phyloP scores from a whole-genome alignment of 2,329 filamentous ascomycete species.

The Paecilomyces variotii region DNA sequence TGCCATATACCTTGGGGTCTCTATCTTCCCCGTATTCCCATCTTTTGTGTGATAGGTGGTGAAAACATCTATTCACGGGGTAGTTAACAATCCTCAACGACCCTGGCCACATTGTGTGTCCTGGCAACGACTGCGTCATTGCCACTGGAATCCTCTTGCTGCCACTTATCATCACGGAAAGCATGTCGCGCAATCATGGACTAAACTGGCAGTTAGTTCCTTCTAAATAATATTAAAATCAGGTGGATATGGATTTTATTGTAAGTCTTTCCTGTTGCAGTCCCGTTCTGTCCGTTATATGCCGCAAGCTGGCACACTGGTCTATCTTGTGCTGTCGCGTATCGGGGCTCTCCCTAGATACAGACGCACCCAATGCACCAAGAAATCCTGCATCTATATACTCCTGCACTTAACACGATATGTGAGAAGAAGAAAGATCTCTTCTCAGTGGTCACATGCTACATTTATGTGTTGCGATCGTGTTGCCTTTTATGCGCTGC shows the following conservation, averaged over 20 bases:
- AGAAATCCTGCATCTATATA: neutral
- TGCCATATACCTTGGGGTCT: neutral
- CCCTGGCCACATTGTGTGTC: neutral
- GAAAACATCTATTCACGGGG: neutral
- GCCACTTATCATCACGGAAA: slow-evolving; percentile 11
- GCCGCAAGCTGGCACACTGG: neutral
- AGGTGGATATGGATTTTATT: slow-evolving; percentile 37
- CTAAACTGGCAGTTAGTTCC: slow-evolving; percentile 18
- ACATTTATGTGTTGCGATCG: neutral
- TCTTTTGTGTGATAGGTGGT: neutral
- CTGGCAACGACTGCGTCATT: neutral
- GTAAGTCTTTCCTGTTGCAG: slow-evolving; percentile 21
- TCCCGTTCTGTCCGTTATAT: neutral
- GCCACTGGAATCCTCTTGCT: neutral
- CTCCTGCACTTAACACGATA: neutral
- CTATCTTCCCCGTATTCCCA: neutral
- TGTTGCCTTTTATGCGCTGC: neutral
- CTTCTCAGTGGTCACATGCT: neutral
- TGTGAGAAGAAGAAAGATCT: neutral
- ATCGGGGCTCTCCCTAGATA: neutral
- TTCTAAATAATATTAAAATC: slow-evolving; percentile 14
- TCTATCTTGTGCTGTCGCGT: neutral
- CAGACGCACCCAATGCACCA: neutral
- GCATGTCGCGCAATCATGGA: slow-evolving; percentile 27
- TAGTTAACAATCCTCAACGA: neutral